These are phyloP conservation scores for Primulina eburnea DNA, from an alignment of 257 asterid genomes.

Conservation along the genomic window DNA sequence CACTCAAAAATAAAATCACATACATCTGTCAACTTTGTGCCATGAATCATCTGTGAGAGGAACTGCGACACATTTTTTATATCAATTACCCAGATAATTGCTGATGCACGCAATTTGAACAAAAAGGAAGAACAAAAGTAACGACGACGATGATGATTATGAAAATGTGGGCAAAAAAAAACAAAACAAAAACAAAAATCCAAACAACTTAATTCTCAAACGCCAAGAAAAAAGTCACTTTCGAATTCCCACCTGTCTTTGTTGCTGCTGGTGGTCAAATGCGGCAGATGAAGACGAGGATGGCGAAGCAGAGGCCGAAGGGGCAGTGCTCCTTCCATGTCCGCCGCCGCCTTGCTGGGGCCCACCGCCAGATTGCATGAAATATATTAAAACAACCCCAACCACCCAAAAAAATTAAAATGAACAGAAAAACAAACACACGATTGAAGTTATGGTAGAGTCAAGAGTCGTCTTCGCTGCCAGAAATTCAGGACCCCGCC, in stretches of 20 bases:
- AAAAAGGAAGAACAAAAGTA: too few relatives aligned
- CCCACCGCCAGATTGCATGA: slow-evolving; percentile 96
- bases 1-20: not conserved
- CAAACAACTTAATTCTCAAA: not conserved
- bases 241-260: slow-evolving; percentile 64
- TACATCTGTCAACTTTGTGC: not conserved
- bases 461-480: slow-evolving; percentile 1
- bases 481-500: slow-evolving; percentile 9
- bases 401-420: not conserved
- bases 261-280: slow-evolving; percentile 80
- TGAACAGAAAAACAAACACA: not conserved
- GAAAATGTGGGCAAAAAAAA: too few relatives aligned
- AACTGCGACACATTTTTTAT: not conserved
- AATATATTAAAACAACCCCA: slow-evolving; percentile 9
- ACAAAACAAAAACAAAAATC: not conserved
- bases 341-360: slow-evolving; percentile 81
- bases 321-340: slow-evolving; percentile 80
- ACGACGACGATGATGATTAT: too few relatives aligned
- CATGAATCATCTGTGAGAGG: not conserved
- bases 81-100: not conserved
- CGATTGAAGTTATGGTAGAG: not conserved
- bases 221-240: not conserved
- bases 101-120: not conserved
- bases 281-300: slow-evolving; percentile 92
- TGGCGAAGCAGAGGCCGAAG: slow-evolving; percentile 76